Conservation (phyloP, 2,329 filamentous ascomycete genomes). For the Shiraia sp. region DNA sequence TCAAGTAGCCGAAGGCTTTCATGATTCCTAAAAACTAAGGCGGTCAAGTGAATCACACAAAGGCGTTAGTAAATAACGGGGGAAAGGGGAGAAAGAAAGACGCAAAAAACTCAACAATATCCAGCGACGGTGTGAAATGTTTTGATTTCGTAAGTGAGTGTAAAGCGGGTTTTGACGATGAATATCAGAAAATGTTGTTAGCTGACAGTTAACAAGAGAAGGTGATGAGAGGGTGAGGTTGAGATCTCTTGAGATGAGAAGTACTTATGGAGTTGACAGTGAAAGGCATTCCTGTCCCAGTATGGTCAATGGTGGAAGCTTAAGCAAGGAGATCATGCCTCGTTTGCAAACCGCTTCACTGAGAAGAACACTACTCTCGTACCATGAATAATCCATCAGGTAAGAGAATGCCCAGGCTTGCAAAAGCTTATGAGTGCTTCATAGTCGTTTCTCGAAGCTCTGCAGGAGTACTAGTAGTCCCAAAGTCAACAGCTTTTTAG, state of each 20-base stretch:
- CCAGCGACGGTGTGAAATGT: background rate
- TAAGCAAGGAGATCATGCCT: conserved; percentile 2
- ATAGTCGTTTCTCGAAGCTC: no score
- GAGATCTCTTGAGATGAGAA: background rate
- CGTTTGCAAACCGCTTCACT: background rate
- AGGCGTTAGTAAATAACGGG: background rate
- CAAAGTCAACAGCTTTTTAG: background rate
- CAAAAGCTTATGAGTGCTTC: no score
- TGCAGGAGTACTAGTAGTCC: background rate
- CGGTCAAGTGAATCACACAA: background rate
- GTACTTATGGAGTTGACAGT: background rate
- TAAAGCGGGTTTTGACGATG: background rate
- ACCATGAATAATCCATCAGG: no score
- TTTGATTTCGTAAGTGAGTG: background rate
- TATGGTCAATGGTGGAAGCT: background rate
- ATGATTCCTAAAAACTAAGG: conserved; percentile 6
- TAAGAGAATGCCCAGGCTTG: no score
- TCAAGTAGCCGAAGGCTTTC: conserved; percentile 20
- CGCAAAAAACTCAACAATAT: background rate
- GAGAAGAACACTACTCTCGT: background rate
- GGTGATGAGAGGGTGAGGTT: background rate
- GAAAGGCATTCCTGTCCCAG: conserved; percentile 8
- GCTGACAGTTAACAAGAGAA: background rate
- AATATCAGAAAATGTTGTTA: background rate
- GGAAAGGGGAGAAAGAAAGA: conserved; percentile 3